Evolutionary conservation across 1,139 yeast species (phyloP).

Genomic region (Saccharomyces hybrid): DNA sequence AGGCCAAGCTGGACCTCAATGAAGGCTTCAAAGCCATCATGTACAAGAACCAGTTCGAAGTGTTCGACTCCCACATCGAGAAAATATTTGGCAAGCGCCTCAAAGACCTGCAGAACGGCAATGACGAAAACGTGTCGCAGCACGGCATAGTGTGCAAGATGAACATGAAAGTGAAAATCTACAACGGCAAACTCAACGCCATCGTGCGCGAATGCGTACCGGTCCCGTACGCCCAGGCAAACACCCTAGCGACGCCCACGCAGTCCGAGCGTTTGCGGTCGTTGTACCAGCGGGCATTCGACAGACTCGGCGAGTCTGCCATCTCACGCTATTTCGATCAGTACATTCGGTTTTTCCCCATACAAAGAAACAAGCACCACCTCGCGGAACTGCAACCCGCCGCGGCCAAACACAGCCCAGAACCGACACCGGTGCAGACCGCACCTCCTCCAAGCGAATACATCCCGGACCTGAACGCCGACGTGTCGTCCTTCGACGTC

Average conservation of each 20-base stretch:
- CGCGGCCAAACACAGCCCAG: not conserved
- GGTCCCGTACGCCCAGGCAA: not conserved
- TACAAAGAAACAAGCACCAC: not conserved
- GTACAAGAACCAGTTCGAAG: slow-evolving; percentile 14
- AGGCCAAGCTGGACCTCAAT: slow-evolving; percentile 10
- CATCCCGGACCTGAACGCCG: slow-evolving; percentile 1
- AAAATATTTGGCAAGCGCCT: slow-evolving; percentile 7
- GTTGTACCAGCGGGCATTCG: not conserved
- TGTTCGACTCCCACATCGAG: slow-evolving; percentile 10
- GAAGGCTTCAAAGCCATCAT: slow-evolving; percentile 16
- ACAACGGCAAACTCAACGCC: slow-evolving; percentile 19
- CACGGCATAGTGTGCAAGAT: slow-evolving; percentile 24
- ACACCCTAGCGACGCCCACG: not conserved
- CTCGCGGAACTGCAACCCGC: not conserved
- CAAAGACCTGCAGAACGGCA: slow-evolving; percentile 10
- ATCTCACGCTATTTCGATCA: not conserved
- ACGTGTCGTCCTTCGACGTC: not conserved
- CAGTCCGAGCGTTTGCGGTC: too few species aligned
- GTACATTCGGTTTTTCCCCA: not conserved
- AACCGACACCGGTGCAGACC: not conserved
- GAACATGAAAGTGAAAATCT: slow-evolving; percentile 17
- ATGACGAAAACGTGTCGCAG: slow-evolving; percentile 17
- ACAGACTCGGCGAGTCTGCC: not conserved
- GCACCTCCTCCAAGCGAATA: not conserved
- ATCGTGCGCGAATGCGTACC: slow-evolving; percentile 19